Evolutionary conservation across 2,329 filamentous ascomycete genomes (phyloP), one percentile per base, ranked within the genome.

Genomic region (Sclerotinia minor): DNA sequence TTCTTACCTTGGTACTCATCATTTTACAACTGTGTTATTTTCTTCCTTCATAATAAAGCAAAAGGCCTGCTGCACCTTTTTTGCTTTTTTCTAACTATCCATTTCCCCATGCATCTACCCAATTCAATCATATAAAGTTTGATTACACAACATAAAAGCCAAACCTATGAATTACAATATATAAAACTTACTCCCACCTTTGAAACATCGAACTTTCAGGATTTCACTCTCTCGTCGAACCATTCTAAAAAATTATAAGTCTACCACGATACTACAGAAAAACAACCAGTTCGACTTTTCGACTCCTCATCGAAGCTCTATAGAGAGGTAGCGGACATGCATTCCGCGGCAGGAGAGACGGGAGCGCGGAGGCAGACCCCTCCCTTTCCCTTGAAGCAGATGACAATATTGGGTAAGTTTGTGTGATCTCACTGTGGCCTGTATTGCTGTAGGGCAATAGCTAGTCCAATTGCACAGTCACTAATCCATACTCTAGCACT

Each of bases 401-500:
- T 85, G 80, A 81, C 84, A 73, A 82, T 85, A 67, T 77, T 85
- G 58, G 83, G 83, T 85, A 80, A 71, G 81, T 76, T 65, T 58
- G 49, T 58, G 50, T 50, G 26, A 53, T 38, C 24, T 63, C 35
- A n/a, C 45, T 32, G 55, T 67, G 65, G 38, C 55, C 35, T 45
- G 3, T 17, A 38, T 24, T 44, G 41, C 38, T 21, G 6, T 24
- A 64, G 65, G 32, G n/a, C 72, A 63, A 29, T 26, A 21, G 21
- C n/a, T 3, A 52, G n/a, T 7, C 29, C 29, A 47, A 32, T 17
- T 19, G 44, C 44, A 44, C 26, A 32, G 15, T 41, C 26, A 45
- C 67, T 61, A 11, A 68, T 47, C 24, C 38, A 24, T 52, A 15
- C 24, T 35, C 29, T 50, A 96, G 94, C 93, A 57, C 84, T 97